Percentiles rank a stretch among this genome's conserved stretches.
phyloP scores from a whole-genome alignment of 2,329 filamentous ascomycete genomes.

The Alternaria gansuensis region DNA sequence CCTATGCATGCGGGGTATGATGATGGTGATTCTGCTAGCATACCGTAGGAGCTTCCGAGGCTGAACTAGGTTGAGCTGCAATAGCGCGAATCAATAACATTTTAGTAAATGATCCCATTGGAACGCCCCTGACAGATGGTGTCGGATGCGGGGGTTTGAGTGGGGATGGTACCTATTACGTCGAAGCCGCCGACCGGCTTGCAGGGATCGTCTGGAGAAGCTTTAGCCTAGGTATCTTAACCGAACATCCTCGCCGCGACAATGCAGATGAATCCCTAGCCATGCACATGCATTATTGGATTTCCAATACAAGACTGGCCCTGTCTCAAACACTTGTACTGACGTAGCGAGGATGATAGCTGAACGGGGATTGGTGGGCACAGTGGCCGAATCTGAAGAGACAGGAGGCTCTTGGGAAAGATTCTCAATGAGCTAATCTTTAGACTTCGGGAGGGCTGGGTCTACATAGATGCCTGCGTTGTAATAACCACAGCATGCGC shows the following conservation, averaged over 20 bases:
- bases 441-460: slow-evolving; percentile 20
- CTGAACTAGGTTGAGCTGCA: background rate
- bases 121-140: slow-evolving; percentile 23
- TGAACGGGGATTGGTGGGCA: slow-evolving; percentile 15
- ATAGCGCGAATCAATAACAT: slow-evolving; percentile 3
- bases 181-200: slow-evolving; percentile 21
- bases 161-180: slow-evolving; percentile 24
- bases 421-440: slow-evolving; percentile 25
- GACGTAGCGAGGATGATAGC: slow-evolving; percentile 21
- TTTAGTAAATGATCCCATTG: slow-evolving; percentile 17
- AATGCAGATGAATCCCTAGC: slow-evolving; percentile 17
- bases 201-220: slow-evolving; percentile 33
- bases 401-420: slow-evolving; percentile 22
- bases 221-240: slow-evolving; percentile 33
- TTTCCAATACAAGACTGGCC: slow-evolving; percentile 1
- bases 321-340: slow-evolving; percentile 13
- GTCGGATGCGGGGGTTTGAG: slow-evolving; percentile 17
- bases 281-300: slow-evolving; percentile 20
- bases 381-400: slow-evolving; percentile 10
- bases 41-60: background rate
- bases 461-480: slow-evolving; percentile 27
- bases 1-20: background rate
- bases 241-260: slow-evolving; percentile 26
- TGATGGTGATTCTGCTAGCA: background rate
- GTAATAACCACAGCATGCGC: slow-evolving; percentile 50